A percentile compares a stretch with the other conserved stretches of the same genome.
phyloP scores from a whole-genome alignment of 148 eudicot species.

The Rhododendron simsii region DNA sequence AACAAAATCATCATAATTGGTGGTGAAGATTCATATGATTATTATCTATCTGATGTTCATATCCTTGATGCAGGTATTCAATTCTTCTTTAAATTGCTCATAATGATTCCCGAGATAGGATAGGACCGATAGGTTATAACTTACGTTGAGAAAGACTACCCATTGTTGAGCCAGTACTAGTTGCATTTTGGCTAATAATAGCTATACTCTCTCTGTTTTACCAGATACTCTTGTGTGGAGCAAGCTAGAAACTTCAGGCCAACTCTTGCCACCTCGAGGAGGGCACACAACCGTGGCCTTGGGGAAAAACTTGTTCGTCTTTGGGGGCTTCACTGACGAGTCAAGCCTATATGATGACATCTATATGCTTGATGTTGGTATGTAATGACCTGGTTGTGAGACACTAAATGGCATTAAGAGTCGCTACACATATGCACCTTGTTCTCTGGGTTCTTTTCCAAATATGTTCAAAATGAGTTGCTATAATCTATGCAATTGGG shows the following conservation, averaged over 20 bases:
- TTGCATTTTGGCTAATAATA: neutral
- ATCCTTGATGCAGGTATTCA: constrained; percentile 82
- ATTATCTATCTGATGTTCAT: constrained; percentile 83
- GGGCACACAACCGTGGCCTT: constrained; percentile 79
- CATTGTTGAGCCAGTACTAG: neutral
- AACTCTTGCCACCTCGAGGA: constrained; percentile 85
- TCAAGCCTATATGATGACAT: constrained; percentile 79
- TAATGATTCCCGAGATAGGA: neutral
- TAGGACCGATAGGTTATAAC: neutral
- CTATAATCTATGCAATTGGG: neutral
- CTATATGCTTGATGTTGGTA: constrained; percentile 80
- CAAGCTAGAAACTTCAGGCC: constrained; percentile 73
- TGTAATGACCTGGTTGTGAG: constrained; percentile 15
- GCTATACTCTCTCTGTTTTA: constrained; percentile 11
- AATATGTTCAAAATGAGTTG: neutral
- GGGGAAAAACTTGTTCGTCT: constrained; percentile 77
- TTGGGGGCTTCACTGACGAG: constrained; percentile 91
- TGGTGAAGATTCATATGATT: constrained; percentile 77
- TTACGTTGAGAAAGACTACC: neutral
- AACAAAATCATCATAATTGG: constrained; percentile 82
- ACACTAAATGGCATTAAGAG: neutral
- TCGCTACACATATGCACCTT: neutral
- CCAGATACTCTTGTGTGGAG: constrained; percentile 85
- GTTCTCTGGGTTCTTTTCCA: neutral
- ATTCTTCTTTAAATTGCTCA: constrained; percentile 1